A percentile compares a stretch with the other conserved stretches of the same genome.
These are phyloP conservation scores for Alloteropsis semialata DNA, from an alignment of 176 grass and related monocot species.

Conservation along the genomic window DNA sequence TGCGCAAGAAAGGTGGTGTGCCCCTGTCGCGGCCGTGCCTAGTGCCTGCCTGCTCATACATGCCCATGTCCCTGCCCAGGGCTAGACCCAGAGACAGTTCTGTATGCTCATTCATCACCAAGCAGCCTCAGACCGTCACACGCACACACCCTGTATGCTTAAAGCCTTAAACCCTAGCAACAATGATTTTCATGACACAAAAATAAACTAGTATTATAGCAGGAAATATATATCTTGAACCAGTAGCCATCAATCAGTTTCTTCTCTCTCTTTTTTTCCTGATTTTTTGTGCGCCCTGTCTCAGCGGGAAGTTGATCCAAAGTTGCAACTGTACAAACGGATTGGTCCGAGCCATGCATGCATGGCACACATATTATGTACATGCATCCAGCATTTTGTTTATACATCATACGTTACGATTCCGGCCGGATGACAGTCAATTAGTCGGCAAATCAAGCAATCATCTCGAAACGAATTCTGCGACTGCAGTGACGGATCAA, in stretches of 20 bases:
- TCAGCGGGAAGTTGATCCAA: neutral
- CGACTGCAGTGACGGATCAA: neutral
- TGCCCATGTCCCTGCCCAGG: neutral
- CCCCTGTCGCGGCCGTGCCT: conserved; percentile 6
- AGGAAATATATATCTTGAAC: neutral
- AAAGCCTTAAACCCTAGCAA: neutral
- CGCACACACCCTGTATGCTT: neutral
- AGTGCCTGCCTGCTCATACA: neutral
- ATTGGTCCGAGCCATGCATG: neutral
- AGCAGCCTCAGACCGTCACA: neutral
- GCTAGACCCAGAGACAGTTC: neutral
- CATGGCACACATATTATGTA: neutral
- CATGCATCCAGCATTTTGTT: neutral
- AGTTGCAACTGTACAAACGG: neutral
- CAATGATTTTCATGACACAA: neutral
- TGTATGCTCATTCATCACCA: neutral
- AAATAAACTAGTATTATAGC: neutral
- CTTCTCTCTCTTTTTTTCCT: neutral
- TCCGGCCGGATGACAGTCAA: neutral
- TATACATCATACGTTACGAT: neutral
- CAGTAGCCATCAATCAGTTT: neutral
- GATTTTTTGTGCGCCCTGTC: neutral
- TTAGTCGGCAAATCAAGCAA: neutral
- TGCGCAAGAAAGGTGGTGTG: neutral
- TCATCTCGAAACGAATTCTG: neutral